These are phyloP conservation scores for Aspergillus conjunctus DNA, from an alignment of 495 filamentous ascomycete genomes.

Conservation along the genomic window DNA sequence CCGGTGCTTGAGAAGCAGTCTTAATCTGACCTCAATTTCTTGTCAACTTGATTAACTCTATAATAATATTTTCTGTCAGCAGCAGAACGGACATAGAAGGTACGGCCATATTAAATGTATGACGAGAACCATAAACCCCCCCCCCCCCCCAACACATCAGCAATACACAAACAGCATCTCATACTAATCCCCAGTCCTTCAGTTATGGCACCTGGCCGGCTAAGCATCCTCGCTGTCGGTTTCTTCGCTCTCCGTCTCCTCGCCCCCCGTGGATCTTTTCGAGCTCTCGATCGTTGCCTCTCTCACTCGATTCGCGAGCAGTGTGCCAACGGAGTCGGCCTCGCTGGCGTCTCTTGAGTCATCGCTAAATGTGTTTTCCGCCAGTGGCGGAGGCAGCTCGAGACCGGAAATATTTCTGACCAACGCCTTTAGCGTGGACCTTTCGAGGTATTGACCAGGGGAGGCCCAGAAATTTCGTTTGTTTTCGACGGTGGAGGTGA, in stretches of 20 bases:
- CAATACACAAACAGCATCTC: no score
- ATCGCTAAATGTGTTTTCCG: not conserved
- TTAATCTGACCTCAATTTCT: no score
- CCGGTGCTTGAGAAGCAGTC: no score
- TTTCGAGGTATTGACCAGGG: not conserved
- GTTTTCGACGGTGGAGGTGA: not conserved
- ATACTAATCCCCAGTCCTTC: no score
- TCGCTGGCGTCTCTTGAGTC: not conserved
- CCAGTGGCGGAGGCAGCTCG: not conserved
- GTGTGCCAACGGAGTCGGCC: not conserved
- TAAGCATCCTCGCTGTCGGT: not conserved
- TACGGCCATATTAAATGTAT: no score
- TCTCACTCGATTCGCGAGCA: not conserved
- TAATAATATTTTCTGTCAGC: no score
- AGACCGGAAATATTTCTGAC: not conserved
- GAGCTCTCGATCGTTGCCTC: not conserved
- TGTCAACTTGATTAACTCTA: no score
- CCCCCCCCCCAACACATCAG: no score
- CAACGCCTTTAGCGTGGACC: not conserved
- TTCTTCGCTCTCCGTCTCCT: not conserved
- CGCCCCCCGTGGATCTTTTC: not conserved
- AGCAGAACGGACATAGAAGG: no score
- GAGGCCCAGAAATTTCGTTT: not conserved
- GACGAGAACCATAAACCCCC: no score
- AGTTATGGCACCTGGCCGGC: no score